Evolutionary conservation across 2,329 filamentous ascomycete genomes (phyloP).

Genomic region (Cytospora piceicola): DNA sequence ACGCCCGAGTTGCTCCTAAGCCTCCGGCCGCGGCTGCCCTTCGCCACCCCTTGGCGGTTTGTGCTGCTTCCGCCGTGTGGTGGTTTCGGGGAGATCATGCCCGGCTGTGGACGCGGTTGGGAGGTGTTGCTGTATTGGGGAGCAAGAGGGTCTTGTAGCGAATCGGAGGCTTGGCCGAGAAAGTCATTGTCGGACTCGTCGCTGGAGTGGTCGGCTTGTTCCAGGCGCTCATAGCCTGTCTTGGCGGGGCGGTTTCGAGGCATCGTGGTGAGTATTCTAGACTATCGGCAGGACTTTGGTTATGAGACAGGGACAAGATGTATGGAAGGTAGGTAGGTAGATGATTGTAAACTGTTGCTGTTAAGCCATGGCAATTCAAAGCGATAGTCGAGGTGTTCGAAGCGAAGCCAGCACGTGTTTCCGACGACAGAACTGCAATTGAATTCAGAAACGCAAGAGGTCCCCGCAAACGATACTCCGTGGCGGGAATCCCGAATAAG

Average conservation of each 20-base stretch:
- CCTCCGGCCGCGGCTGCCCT: slow-evolving; percentile 51
- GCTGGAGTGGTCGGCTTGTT: slow-evolving; percentile 77
- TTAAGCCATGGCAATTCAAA: slow-evolving; percentile 15
- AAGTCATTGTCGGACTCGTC: slow-evolving; percentile 72
- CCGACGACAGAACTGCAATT: slow-evolving; percentile 3
- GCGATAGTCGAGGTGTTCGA: slow-evolving; percentile 1
- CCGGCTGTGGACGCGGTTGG: slow-evolving; percentile 63
- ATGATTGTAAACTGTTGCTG: background rate
- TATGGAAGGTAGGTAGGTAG: background rate
- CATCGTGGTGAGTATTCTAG: slow-evolving; percentile 51
- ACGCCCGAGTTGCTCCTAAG: slow-evolving; percentile 80
- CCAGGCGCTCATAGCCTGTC: slow-evolving; percentile 83
- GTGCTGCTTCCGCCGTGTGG: slow-evolving; percentile 43
- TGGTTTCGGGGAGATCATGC: slow-evolving; percentile 60
- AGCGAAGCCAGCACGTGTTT: slow-evolving; percentile 19
- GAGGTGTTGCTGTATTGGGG: slow-evolving; percentile 67
- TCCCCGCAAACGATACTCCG: background rate
- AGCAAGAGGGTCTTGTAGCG: slow-evolving; percentile 61
- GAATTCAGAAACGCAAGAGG: background rate
- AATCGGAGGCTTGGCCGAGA: slow-evolving; percentile 56
- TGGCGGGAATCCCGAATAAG: background rate
- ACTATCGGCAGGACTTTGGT: background rate
- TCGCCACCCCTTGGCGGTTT: slow-evolving; percentile 38
- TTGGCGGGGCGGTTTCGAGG: slow-evolving; percentile 70
- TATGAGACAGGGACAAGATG: background rate